Conservation (phyloP, 257 asterid genomes). For the Scutellaria baicalensis region DNA sequence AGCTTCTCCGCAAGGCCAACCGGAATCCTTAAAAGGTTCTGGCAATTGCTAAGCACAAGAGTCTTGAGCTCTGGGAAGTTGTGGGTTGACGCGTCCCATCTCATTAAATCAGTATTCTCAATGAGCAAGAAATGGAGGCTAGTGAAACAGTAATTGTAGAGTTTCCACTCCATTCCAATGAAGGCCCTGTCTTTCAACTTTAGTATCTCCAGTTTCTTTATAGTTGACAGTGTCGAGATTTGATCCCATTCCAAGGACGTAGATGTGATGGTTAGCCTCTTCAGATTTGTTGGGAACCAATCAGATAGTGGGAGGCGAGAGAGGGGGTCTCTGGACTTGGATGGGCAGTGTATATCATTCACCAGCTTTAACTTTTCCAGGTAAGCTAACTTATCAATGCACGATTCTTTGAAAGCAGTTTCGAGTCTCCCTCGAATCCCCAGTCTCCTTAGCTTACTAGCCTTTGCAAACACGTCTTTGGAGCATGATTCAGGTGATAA, state of each 20-base stretch:
- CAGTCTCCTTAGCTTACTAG: conserved; percentile 15
- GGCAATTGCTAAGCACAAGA: not conserved
- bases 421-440: conserved; percentile 24
- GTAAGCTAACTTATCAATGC: not conserved
- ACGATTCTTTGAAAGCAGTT: not conserved
- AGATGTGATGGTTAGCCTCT: conserved; percentile 22
- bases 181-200: conserved; percentile 38
- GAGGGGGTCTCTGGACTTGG: not conserved
- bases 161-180: conserved; percentile 22
- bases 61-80: not conserved
- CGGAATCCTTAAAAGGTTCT: not conserved
- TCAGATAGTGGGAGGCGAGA: conserved; percentile 4
- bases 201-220: conserved; percentile 26
- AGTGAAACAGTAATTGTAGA: not conserved
- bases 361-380: conserved; percentile 38
- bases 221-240: conserved; percentile 18
- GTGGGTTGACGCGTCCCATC: too few species aligned
- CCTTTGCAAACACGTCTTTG: not conserved
- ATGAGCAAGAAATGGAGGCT: conserved; percentile 26
- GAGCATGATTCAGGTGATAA: conserved; percentile 29
- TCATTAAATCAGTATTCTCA: conserved; percentile 10
- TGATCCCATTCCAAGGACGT: conserved; percentile 24
- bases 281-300: conserved; percentile 26
- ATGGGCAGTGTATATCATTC: not conserved
- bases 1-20: not conserved